These are phyloP conservation scores for Rhinocladiella similis DNA, from an alignment of 2,329 filamentous ascomycete species.

Conservation along the genomic window DNA sequence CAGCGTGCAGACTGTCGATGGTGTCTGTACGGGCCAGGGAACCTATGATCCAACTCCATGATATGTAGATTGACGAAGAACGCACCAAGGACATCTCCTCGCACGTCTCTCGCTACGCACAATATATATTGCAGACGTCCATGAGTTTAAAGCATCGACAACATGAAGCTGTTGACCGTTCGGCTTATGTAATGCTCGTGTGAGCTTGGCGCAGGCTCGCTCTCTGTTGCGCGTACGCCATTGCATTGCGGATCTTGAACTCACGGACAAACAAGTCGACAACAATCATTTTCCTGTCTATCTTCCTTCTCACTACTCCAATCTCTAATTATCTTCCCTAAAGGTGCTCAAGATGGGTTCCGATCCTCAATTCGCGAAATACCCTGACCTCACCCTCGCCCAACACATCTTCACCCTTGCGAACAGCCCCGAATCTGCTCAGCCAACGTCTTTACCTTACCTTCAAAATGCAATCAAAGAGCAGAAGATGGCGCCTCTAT, in stretches of 20 bases:
- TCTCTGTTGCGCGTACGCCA: background rate
- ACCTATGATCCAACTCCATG: too few species aligned
- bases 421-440: constrained; percentile 56
- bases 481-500: constrained; percentile 67
- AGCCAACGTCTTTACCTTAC: constrained; percentile 58
- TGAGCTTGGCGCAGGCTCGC: background rate
- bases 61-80: too few species aligned
- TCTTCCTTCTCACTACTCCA: background rate
- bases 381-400: constrained; percentile 63
- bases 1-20: too few species aligned
- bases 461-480: constrained; percentile 65
- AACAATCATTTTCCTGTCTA: background rate
- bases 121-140: too few species aligned
- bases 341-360: constrained; percentile 48
- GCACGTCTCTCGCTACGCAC: too few species aligned
- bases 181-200: background rate
- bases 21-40: too few species aligned
- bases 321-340: background rate
- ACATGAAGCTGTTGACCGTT: background rate
- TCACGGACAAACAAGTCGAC: background rate
- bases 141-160: too few species aligned
- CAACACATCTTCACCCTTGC: constrained; percentile 69
- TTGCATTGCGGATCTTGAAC: background rate
- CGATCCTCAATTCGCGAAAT: constrained; percentile 66
- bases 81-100: too few species aligned